phyloP scores from a whole-genome alignment of 345 rosid genomes.

The Zanthoxylum bungeanum region DNA sequence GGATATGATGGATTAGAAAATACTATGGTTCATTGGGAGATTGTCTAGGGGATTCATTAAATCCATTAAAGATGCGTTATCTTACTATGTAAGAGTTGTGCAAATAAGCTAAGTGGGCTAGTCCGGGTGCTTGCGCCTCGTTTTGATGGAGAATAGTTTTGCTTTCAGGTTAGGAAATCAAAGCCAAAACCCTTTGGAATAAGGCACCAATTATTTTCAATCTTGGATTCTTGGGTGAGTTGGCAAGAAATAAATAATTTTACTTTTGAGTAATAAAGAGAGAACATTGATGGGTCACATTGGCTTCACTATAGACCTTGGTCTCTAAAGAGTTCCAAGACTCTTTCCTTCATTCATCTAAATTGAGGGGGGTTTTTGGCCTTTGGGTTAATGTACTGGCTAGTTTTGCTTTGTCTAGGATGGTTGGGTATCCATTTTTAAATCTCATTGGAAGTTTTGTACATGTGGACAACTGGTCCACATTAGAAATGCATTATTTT shows the following conservation, averaged over 20 bases:
- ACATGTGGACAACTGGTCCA: background rate
- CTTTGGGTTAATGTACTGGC: background rate
- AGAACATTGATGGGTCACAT: background rate
- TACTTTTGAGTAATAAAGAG: background rate
- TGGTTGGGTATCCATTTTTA: background rate
- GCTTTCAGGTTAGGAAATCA: background rate
- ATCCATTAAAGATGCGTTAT: background rate
- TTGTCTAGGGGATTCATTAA: background rate
- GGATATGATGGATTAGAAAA: background rate
- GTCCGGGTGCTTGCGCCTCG: background rate
- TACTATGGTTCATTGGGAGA: background rate
- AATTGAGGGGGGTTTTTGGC: background rate
- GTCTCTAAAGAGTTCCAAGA: background rate
- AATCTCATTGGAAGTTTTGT: background rate
- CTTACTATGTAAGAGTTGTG: background rate
- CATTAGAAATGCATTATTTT: too few relatives aligned
- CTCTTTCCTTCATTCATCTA: background rate
- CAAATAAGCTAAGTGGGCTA: background rate
- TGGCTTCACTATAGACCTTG: background rate
- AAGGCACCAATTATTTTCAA: too few relatives aligned
- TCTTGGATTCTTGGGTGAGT: background rate
- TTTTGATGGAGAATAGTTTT: background rate
- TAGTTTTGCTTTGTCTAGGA: background rate
- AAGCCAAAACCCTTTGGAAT: background rate
- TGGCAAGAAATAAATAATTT: background rate